A percentile compares a stretch with the other conserved stretches of the same genome.
Evolutionary conservation across 139 green algal genomes (phyloP).

Genomic region (Coelastrella sp.): DNA sequence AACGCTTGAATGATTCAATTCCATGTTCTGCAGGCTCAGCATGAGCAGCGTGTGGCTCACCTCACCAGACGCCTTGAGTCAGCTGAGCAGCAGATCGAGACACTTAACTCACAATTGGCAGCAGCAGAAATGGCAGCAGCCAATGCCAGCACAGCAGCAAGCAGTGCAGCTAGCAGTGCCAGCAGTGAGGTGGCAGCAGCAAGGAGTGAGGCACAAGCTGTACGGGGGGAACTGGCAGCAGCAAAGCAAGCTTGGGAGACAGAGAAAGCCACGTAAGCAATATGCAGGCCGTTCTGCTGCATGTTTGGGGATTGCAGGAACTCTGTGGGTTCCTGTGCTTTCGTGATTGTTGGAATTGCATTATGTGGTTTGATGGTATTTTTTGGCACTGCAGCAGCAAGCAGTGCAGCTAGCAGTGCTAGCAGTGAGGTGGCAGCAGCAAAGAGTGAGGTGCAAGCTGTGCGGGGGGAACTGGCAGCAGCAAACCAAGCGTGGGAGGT

Average conservation of each 20-base stretch:
- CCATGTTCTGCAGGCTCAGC: background rate
- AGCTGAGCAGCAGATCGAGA: background rate
- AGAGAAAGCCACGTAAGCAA: constrained; percentile 39
- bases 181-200: constrained; percentile 49
- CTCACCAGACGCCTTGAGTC: background rate
- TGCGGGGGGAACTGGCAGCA: constrained; percentile 44
- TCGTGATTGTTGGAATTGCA: background rate
- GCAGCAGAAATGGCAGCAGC: constrained; percentile 33
- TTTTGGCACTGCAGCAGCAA: no score
- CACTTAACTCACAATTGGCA: constrained; percentile 18
- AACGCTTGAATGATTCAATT: background rate
- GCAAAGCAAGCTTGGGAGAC: background rate
- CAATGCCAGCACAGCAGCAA: constrained; percentile 13
- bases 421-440: constrained; percentile 49
- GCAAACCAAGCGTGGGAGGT: background rate
- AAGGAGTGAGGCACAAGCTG: constrained; percentile 48
- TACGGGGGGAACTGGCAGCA: constrained; percentile 44
- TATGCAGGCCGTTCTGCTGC: background rate
- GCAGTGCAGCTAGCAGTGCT: constrained; percentile 30
- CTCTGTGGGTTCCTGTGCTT: background rate
- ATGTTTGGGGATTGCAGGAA: background rate
- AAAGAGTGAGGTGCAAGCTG: constrained; percentile 48
- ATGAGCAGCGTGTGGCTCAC: constrained; percentile 17
- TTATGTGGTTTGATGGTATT: no score
- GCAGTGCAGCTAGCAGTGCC: constrained; percentile 30